These are phyloP conservation scores for Colletotrichum tropicale DNA, from an alignment of 2,329 filamentous ascomycete genomes.

Conservation along the genomic window DNA sequence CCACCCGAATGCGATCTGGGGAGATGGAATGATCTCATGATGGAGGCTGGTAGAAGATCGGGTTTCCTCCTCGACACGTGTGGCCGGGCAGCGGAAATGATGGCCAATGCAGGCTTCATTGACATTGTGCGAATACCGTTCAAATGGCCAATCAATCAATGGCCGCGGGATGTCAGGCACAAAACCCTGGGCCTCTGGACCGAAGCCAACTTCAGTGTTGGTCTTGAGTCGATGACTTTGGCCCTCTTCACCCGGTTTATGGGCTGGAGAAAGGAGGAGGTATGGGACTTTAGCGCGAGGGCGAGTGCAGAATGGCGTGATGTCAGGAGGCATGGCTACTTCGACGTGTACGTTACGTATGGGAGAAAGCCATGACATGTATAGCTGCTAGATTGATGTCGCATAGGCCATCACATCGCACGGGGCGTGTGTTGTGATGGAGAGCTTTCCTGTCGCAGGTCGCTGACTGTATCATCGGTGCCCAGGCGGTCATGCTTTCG, in stretches of 20 bases:
- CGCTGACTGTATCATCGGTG: neutral
- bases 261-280: conserved; percentile 29
- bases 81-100: conserved; percentile 29
- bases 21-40: conserved; percentile 32
- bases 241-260: conserved; percentile 29
- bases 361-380: conserved; percentile 12
- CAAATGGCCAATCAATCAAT: conserved; percentile 31
- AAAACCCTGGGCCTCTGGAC: conserved; percentile 29
- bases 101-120: conserved; percentile 27
- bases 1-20: conserved; percentile 24
- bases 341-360: conserved; percentile 23
- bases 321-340: conserved; percentile 22
- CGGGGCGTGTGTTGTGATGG: neutral
- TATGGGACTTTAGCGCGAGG: conserved; percentile 24
- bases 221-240: conserved; percentile 27
- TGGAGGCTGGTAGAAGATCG: conserved; percentile 29
- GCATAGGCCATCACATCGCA: neutral
- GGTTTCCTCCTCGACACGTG: conserved; percentile 31
- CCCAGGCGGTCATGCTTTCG: neutral
- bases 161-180: conserved; percentile 28
- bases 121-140: conserved; percentile 26
- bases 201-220: conserved; percentile 24
- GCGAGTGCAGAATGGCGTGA: conserved; percentile 21
- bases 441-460: neutral
- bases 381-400: neutral